These are phyloP conservation scores for Gentiana macrophylla DNA, from an alignment of 257 asterid species.

Conservation along the genomic window DNA sequence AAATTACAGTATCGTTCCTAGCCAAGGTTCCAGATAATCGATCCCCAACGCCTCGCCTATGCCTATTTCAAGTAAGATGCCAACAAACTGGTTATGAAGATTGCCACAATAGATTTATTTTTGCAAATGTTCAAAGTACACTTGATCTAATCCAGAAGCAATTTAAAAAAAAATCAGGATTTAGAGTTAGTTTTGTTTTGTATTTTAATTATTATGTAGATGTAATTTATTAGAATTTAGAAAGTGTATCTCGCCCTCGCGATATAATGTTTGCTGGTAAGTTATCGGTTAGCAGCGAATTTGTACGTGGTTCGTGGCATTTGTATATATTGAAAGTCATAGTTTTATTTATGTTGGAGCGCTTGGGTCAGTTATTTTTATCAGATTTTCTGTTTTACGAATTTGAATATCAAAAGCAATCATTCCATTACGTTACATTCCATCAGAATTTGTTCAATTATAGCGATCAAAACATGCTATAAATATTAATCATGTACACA, in stretches of 20 bases:
- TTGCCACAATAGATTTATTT: not conserved
- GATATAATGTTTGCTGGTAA: slow-evolving; percentile 5
- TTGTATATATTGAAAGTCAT: too few species aligned
- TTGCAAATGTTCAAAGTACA: slow-evolving; percentile 1
- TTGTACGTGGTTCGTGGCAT: too few species aligned
- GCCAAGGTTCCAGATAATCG: slow-evolving; percentile 50
- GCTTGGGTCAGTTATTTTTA: too few species aligned
- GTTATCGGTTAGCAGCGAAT: not conserved
- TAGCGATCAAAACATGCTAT: too few species aligned
- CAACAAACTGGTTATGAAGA: slow-evolving; percentile 57
- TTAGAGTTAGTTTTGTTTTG: not conserved
- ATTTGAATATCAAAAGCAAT: too few species aligned
- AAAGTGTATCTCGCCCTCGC: not conserved
- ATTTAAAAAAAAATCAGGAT: not conserved
- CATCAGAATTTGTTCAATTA: too few species aligned
- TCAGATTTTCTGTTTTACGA: too few species aligned
- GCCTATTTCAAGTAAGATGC: slow-evolving; percentile 34
- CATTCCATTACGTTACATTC: too few species aligned
- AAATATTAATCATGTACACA: too few species aligned
- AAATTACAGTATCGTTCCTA: slow-evolving; percentile 84
- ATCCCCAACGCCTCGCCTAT: slow-evolving; percentile 28
- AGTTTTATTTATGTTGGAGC: too few species aligned
- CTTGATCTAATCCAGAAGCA: slow-evolving; percentile 8
- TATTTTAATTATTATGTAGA: slow-evolving; percentile 1
- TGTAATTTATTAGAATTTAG: not conserved